These are phyloP conservation scores for Nakazawaea wyomingensis DNA, from an alignment of 805 yeast species.

Conservation along the genomic window DNA sequence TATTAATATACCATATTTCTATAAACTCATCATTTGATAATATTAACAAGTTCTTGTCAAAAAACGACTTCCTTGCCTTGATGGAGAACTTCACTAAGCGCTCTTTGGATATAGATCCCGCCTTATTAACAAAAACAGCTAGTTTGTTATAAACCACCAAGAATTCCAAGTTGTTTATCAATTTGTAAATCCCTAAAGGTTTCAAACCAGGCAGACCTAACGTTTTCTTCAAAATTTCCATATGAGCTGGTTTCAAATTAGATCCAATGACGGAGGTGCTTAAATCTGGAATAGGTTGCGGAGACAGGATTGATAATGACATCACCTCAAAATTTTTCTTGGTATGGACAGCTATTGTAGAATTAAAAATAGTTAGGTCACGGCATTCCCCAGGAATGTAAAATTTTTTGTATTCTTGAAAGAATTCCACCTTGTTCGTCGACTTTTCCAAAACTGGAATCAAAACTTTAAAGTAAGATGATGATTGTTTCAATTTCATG, in stretches of 20 bases:
- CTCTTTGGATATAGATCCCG: conserved; percentile 30
- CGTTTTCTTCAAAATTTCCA: conserved; percentile 36
- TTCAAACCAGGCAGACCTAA: conserved; percentile 31
- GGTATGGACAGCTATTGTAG: conserved; percentile 63
- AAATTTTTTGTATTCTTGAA: conserved; percentile 41
- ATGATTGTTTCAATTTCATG: conserved; percentile 47
- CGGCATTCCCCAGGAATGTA: conserved; percentile 50
- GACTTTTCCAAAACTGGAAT: conserved; percentile 29
- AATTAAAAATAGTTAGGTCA: conserved; percentile 59
- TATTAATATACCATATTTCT: conserved; percentile 61
- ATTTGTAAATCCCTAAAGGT: conserved; percentile 62
- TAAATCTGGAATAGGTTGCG: conserved; percentile 54
- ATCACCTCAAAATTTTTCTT: conserved; percentile 62
- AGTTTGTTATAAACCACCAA: conserved; percentile 66
- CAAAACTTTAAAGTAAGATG: conserved; percentile 51
- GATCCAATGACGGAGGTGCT: conserved; percentile 10
- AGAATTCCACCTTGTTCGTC: conserved; percentile 34
- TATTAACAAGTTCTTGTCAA: conserved; percentile 43
- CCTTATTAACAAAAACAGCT: conserved; percentile 56
- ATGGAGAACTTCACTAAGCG: conserved; percentile 38
- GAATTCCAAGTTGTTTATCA: conserved; percentile 48
- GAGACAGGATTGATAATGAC: conserved; percentile 51
- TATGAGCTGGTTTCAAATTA: conserved; percentile 12
- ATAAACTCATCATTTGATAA: conserved; percentile 61
- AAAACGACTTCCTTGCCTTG: conserved; percentile 33